phyloP scores from a whole-genome alignment of 306 rosid species.

The Myrica gale region DNA sequence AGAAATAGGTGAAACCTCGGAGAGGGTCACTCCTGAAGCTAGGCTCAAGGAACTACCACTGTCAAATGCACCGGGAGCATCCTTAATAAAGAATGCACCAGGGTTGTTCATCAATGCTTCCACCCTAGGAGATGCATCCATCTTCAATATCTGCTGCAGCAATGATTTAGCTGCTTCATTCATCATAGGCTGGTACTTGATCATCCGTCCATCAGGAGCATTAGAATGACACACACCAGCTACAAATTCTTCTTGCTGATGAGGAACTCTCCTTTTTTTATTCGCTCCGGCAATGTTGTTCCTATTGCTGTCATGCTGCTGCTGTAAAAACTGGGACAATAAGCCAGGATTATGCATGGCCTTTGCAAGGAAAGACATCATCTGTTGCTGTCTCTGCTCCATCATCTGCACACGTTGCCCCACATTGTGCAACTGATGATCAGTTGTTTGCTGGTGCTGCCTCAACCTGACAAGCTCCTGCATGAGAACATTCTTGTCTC shows the following conservation, averaged over 20 bases:
- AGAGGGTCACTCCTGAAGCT: slow-evolving; percentile 47
- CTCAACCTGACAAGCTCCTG: slow-evolving; percentile 68
- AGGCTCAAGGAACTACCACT: slow-evolving; percentile 34
- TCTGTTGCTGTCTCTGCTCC: slow-evolving; percentile 67
- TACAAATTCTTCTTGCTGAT: slow-evolving; percentile 45
- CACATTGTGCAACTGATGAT: slow-evolving; percentile 51
- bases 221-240: slow-evolving; percentile 28
- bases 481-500: slow-evolving; percentile 66
- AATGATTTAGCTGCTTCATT: slow-evolving; percentile 62
- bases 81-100: slow-evolving; percentile 43
- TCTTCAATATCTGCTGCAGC: slow-evolving; percentile 48
- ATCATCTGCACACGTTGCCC: slow-evolving; percentile 60
- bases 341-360: slow-evolving; percentile 57
- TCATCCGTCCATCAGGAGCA: slow-evolving; percentile 47
- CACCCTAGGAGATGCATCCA: slow-evolving; percentile 44
- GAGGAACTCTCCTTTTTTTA: slow-evolving; percentile 56
- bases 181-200: slow-evolving; percentile 49
- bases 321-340: slow-evolving; percentile 56
- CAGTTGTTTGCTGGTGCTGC: slow-evolving; percentile 60
- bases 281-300: slow-evolving; percentile 32
- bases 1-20: slow-evolving; percentile 48
- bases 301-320: slow-evolving; percentile 51
- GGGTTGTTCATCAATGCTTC: slow-evolving; percentile 41
- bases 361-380: slow-evolving; percentile 69
- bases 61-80: slow-evolving; percentile 35